These are phyloP conservation scores for Irpex rosettiformis DNA, from an alignment of 1,284 basidiomycete species.

Conservation along the genomic window DNA sequence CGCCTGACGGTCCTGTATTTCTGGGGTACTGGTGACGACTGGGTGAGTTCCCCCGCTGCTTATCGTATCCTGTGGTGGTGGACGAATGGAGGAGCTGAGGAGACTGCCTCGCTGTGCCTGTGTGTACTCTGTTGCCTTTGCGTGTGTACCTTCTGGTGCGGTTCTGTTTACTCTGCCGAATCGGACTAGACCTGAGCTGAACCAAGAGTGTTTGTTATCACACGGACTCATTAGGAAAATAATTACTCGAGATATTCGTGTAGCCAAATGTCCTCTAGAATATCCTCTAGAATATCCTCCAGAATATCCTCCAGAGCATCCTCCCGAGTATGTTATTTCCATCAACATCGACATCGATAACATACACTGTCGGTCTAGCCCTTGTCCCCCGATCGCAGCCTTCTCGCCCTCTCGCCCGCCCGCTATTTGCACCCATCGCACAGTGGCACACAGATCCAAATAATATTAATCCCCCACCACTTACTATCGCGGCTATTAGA, in stretches of 20 bases:
- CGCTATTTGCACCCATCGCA: background rate
- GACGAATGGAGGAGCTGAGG: slow-evolving; percentile 1
- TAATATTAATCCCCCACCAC: background rate
- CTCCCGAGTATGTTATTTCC: too few relatives aligned
- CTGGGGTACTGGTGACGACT: background rate
- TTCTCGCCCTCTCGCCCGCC: background rate
- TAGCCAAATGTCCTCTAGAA: too few relatives aligned
- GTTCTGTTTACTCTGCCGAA: background rate
- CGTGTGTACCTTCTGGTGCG: background rate
- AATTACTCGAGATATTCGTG: background rate
- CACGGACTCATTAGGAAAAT: background rate
- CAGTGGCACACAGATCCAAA: slow-evolving; percentile 15
- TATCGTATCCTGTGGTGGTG: background rate
- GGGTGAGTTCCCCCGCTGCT: background rate
- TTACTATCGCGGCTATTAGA: slow-evolving; percentile 25
- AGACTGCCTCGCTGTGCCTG: background rate
- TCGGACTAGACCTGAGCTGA: background rate
- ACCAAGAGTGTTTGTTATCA: background rate
- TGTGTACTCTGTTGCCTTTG: background rate
- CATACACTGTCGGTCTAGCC: slow-evolving; percentile 7
- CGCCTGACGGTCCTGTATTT: background rate
- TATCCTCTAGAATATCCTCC: too few relatives aligned
- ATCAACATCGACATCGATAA: slow-evolving; percentile 29
- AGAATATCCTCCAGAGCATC: too few relatives aligned
- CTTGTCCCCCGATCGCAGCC: background rate